These are phyloP conservation scores for Cryptococcus hybrid DNA, from an alignment of 1,284 basidiomycete genomes.

Conservation along the genomic window DNA sequence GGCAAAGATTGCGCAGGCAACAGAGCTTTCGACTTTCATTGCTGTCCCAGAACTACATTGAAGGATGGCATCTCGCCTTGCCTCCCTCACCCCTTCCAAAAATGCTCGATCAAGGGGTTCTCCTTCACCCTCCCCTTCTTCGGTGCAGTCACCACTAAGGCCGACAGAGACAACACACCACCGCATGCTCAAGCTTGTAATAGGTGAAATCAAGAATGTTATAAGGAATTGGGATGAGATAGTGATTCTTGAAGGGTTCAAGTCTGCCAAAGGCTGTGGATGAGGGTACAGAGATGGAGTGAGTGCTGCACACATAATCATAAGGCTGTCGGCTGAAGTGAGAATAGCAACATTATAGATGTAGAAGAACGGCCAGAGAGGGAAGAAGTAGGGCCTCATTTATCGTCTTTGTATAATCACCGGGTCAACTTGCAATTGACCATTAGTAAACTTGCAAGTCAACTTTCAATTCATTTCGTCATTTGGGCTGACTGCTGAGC, in stretches of 20 bases:
- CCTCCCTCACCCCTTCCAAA: constrained; percentile 54
- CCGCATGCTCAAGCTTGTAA: constrained; percentile 40
- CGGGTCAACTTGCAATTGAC: constrained; percentile 19
- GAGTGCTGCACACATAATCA: constrained; percentile 8
- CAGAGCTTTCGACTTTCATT: too few relatives aligned
- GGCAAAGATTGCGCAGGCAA: too few relatives aligned
- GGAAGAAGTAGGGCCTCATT: constrained; percentile 26
- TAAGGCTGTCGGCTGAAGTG: not conserved
- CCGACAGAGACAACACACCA: constrained; percentile 40
- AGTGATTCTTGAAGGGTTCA: constrained; percentile 36
- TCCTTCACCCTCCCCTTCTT: constrained; percentile 44
- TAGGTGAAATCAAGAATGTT: constrained; percentile 29
- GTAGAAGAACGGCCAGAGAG: constrained; percentile 31
- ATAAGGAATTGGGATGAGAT: constrained; percentile 45
- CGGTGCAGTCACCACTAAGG: constrained; percentile 7
- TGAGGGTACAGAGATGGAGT: constrained; percentile 25
- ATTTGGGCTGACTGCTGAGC: too few relatives aligned
- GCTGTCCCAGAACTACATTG: not conserved
- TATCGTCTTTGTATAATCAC: constrained; percentile 17
- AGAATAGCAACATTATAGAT: constrained; percentile 32
- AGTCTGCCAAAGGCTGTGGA: constrained; percentile 40
- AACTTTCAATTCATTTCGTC: not conserved
- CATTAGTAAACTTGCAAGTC: constrained; percentile 36
- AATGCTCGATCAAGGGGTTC: constrained; percentile 43
- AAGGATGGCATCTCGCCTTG: constrained; percentile 16